These are phyloP conservation scores for Dalechampia spathulata DNA, from an alignment of 441 rosid species.

Conservation along the genomic window DNA sequence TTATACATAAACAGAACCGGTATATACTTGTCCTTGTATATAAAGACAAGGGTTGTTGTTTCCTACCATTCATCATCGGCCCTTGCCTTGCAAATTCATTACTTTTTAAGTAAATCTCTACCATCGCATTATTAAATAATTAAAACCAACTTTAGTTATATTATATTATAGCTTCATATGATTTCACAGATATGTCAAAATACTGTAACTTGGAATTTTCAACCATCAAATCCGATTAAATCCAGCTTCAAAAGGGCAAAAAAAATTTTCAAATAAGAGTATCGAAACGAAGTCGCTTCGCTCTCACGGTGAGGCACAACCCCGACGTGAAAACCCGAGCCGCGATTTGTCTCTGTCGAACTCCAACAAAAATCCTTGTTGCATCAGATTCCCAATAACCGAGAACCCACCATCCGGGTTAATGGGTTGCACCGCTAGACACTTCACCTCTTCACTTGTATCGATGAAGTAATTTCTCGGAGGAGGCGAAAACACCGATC, in stretches of 20 bases:
- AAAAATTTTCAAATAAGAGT: background rate
- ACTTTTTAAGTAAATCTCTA: no score
- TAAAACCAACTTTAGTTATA: no score
- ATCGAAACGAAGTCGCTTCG: slow-evolving; percentile 3
- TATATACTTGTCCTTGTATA: no score
- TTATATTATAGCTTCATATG: no score
- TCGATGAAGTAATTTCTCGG: slow-evolving; percentile 66
- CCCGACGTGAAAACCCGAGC: slow-evolving; percentile 72
- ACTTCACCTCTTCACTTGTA: slow-evolving; percentile 44
- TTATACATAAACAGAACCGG: no score
- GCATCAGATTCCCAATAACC: slow-evolving; percentile 87
- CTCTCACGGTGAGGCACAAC: slow-evolving; percentile 39
- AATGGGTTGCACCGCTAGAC: slow-evolving; percentile 61
- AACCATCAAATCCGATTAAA: no score
- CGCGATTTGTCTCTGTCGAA: slow-evolving; percentile 58
- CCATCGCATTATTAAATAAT: no score
- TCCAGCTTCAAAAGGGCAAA: background rate
- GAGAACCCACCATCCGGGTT: slow-evolving; percentile 36
- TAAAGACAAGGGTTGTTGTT: no score
- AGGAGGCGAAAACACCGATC: slow-evolving; percentile 51
- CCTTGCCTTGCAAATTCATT: no score
- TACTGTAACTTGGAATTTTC: background rate
- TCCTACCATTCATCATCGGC: no score
- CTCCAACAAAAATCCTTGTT: slow-evolving; percentile 80
- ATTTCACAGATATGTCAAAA: background rate